Percentiles rank a stretch among this genome's conserved stretches.
These are phyloP conservation scores for Corinectria fuckeliana DNA, from an alignment of 2,329 filamentous ascomycete species.

Conservation along the genomic window DNA sequence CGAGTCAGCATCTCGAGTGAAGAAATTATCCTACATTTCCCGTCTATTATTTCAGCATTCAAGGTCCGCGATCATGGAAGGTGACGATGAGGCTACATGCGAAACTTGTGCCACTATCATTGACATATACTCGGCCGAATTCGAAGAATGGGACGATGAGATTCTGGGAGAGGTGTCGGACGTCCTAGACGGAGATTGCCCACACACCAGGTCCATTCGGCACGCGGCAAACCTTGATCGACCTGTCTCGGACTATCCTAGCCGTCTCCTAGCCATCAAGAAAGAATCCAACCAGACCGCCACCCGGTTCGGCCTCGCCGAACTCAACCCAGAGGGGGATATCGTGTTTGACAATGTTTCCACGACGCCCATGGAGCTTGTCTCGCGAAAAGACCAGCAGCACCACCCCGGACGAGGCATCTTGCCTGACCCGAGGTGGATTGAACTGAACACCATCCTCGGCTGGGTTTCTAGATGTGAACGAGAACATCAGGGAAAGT, in stretches of 20 bases:
- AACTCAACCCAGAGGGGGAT: background rate
- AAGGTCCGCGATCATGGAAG: background rate
- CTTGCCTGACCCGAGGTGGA: slow-evolving; percentile 11
- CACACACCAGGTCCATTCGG: slow-evolving; percentile 15
- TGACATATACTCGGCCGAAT: slow-evolving; percentile 12
- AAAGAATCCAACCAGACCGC: slow-evolving; percentile 14
- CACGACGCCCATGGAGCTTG: slow-evolving; percentile 14
- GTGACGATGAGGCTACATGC: background rate
- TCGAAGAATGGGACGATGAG: slow-evolving; percentile 18
- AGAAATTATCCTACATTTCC: background rate
- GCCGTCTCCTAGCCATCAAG: slow-evolving; percentile 6
- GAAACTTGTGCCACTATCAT: slow-evolving; percentile 15
- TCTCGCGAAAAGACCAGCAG: background rate
- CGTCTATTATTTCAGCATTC: background rate
- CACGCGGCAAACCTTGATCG: slow-evolving; percentile 11
- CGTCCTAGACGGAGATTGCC: slow-evolving; percentile 3
- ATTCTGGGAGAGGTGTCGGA: slow-evolving; percentile 12
- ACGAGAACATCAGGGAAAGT: slow-evolving; percentile 1
- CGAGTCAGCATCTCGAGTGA: too few relatives aligned
- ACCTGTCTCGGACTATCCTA: slow-evolving; percentile 7
- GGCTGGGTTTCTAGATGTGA: slow-evolving; percentile 10
- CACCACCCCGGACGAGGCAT: slow-evolving; percentile 7
- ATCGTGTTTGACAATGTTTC: slow-evolving; percentile 20
- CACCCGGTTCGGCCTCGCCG: slow-evolving; percentile 9
- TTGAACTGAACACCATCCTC: slow-evolving; percentile 5